Percentiles rank a stretch among this genome's conserved stretches.
phyloP scores from a whole-genome alignment of 192 early-diverging fungal genomes.

The Coemansia sp. region DNA sequence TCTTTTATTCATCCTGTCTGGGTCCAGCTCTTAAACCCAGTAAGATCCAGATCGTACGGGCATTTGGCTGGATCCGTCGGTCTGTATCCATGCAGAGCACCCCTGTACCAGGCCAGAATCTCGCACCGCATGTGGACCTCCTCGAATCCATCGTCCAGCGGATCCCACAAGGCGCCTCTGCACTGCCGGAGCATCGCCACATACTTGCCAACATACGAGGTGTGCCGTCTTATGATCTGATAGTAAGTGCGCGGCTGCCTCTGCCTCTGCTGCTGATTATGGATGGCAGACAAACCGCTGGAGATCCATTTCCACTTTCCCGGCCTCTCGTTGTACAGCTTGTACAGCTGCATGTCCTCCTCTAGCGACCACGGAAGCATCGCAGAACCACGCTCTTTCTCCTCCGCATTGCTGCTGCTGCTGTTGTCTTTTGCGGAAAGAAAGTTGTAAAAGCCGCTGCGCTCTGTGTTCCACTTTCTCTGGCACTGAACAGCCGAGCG shows the following conservation, averaged over 20 bases:
- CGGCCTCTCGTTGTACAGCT: constrained; percentile 4
- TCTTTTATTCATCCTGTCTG: neutral
- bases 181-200: constrained; percentile 32
- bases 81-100: constrained; percentile 26
- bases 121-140: constrained; percentile 52
- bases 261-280: neutral
- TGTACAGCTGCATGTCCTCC: constrained; percentile 33
- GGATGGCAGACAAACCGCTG: neutral
- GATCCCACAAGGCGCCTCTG: constrained; percentile 34
- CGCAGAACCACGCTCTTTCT: neutral
- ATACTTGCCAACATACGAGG: constrained; percentile 8
- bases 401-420: too few relatives aligned
- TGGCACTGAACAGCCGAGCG: constrained; percentile 27
- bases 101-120: constrained; percentile 29
- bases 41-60: constrained; percentile 37
- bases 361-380: constrained; percentile 32
- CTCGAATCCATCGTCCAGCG: constrained; percentile 28
- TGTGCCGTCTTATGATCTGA: constrained; percentile 3
- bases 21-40: constrained; percentile 9
- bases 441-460: too few relatives aligned
- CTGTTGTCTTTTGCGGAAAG: too few relatives aligned
- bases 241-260: neutral
- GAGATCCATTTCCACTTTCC: constrained; percentile 17
- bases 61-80: constrained; percentile 19
- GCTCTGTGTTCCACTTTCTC: constrained; percentile 11